Percentiles rank a stretch among this genome's conserved stretches.
phyloP scores from a whole-genome alignment of 2,329 filamentous ascomycete species.

The Penicillium sp. region DNA sequence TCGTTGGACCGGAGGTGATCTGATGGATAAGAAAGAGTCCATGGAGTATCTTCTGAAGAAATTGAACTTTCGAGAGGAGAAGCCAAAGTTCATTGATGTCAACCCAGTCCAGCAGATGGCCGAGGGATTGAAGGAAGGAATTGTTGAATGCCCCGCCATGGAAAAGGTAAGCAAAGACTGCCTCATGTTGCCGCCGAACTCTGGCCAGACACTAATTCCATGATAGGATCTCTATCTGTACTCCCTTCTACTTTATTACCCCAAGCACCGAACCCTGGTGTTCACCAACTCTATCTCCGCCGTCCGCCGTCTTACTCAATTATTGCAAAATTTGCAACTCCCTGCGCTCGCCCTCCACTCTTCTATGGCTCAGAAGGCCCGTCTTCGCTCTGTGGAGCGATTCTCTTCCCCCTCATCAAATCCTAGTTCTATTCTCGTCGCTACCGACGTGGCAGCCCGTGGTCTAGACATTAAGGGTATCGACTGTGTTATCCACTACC shows the following conservation, averaged over 20 bases:
- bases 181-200: too few species aligned
- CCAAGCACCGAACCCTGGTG: constrained; percentile 77
- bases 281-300: constrained; percentile 97
- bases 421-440: constrained; percentile 71
- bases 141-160: constrained; percentile 88
- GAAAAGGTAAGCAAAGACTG: constrained; percentile 68
- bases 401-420: constrained; percentile 67
- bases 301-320: constrained; percentile 79
- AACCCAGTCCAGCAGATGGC: constrained; percentile 92
- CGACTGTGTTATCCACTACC: constrained; percentile 90
- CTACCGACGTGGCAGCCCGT: constrained; percentile 92
- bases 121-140: constrained; percentile 77
- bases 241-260: constrained; percentile 78
- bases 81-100: constrained; percentile 87
- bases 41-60: constrained; percentile 93
- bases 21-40: constrained; percentile 74
- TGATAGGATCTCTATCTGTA: constrained; percentile 86
- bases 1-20: constrained; percentile 57
- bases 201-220: background rate
- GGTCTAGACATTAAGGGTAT: constrained; percentile 92
- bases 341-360: constrained; percentile 81
- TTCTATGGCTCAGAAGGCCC: constrained; percentile 93
- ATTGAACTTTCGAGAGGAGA: constrained; percentile 80
- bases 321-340: constrained; percentile 80
- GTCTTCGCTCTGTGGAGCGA: constrained; percentile 86